These are phyloP conservation scores for Penicillium digitatum DNA, from an alignment of 2,329 filamentous ascomycete genomes.

Conservation along the genomic window DNA sequence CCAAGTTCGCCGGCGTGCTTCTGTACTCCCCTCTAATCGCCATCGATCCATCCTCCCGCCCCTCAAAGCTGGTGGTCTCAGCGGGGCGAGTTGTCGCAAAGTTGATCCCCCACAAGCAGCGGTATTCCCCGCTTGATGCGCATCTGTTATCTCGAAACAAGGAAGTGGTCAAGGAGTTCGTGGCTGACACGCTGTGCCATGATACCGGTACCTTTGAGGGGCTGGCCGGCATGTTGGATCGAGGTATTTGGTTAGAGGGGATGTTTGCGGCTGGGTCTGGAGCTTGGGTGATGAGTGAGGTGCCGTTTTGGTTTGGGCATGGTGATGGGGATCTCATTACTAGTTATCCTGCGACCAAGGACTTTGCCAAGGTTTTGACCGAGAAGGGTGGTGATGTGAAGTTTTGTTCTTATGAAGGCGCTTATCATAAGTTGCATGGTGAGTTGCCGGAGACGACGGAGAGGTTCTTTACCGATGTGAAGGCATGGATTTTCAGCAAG, in stretches of 20 bases:
- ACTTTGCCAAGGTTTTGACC: constrained; percentile 58
- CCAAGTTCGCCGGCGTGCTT: constrained; percentile 66
- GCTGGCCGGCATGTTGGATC: constrained; percentile 70
- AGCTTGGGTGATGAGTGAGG: constrained; percentile 32
- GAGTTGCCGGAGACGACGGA: constrained; percentile 31
- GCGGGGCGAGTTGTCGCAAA: constrained; percentile 64
- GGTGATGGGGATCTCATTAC: constrained; percentile 71
- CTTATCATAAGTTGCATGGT: constrained; percentile 62
- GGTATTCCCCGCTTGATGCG: constrained; percentile 62
- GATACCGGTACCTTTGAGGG: constrained; percentile 83
- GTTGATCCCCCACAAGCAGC: constrained; percentile 64
- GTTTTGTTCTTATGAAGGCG: constrained; percentile 71
- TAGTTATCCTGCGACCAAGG: constrained; percentile 61
- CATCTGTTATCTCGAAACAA: constrained; percentile 65
- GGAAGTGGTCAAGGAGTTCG: constrained; percentile 57
- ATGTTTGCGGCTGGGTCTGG: constrained; percentile 32
- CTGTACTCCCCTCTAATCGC: constrained; percentile 75
- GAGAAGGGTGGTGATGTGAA: constrained; percentile 67
- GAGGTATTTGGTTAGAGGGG: constrained; percentile 58
- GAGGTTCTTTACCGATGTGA: constrained; percentile 54
- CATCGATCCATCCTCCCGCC: constrained; percentile 62
- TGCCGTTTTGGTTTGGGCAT: constrained; percentile 69
- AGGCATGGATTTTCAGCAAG: constrained; percentile 58
- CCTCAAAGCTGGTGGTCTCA: constrained; percentile 59
- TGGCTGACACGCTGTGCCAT: constrained; percentile 68